Base-by-base conservation (phyloP, 371 early-diverging fungal genomes). In the Actinomortierella ambigua region DNA sequence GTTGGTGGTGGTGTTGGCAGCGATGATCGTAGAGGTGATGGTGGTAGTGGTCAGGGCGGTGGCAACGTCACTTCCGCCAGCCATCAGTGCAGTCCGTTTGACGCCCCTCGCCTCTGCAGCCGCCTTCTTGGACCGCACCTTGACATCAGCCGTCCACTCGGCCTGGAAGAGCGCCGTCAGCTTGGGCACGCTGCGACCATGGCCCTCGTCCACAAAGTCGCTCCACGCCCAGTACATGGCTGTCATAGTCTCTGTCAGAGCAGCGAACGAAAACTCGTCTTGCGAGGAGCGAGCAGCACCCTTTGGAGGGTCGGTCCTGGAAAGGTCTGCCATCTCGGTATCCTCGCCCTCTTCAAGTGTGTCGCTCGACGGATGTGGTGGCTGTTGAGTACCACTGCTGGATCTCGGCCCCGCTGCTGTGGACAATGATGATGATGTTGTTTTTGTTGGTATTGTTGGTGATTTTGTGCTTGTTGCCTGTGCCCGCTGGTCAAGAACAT, bases 141-240 rank as follows among this genome's bases (percentile, higher is more conserved):
- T 68, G 22, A 50, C 40, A 40, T 68, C 69, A 2, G 69, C 66
- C 0, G 59, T 59, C 8, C 59, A 23, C 22, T 71, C 73, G 34
- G 65, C 66, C 23, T 50, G 55, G 26, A 49, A 59, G 0, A 65
- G 29, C 1, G 63, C 42, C 1, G n/a, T 28, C 1, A 71, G 47
- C 17, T 71, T 71, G 1, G 73, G 73, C 5, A 71, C 50, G 13
- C 29, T 59, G 17, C 54, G 53, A 7, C 70, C 70, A 2, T 34
- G 34, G 46, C 15, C 41, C 65, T 63, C 5, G 73, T 53, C 27
- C 59, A 61, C 24, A 71, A 55, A 26, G 55, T 65, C 7, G 47
- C 43, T 34, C 65, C 63, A 0, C 65, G 53, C 2, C 66, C 66
- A 9, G 53, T 22, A 23, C 52, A 59, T 22, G 62, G 3, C 23